A percentile compares a stretch with the other conserved stretches of the same genome.
phyloP scores from a whole-genome alignment of 2,329 filamentous ascomycete genomes.

The Chrysosporium queenslandicum region DNA sequence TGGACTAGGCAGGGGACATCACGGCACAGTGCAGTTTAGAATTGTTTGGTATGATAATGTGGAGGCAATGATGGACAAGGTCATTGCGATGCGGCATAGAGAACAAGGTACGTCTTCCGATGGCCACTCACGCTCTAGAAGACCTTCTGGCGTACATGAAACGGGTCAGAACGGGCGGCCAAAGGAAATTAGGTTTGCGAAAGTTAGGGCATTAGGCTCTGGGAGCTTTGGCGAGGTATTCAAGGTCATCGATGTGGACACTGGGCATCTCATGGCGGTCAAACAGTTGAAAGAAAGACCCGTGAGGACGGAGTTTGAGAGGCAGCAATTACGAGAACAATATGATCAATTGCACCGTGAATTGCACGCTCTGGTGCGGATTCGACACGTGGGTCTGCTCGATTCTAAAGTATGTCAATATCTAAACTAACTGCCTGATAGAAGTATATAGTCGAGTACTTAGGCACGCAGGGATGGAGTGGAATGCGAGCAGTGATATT shows the following conservation, averaged over 20 bases:
- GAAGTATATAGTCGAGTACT: slow-evolving; percentile 4
- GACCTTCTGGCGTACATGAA: no score
- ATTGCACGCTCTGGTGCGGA: neutral
- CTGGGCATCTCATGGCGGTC: slow-evolving; percentile 15
- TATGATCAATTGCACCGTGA: neutral
- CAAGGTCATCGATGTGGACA: slow-evolving; percentile 14
- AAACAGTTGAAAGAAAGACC: slow-evolving; percentile 9
- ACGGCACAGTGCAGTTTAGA: neutral
- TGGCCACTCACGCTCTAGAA: neutral
- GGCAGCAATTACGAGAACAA: neutral
- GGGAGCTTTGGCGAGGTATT: slow-evolving; percentile 17
- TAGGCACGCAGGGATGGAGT: neutral
- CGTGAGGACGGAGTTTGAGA: neutral
- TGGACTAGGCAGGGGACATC: neutral
- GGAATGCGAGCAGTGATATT: slow-evolving; percentile 11
- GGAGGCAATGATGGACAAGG: neutral
- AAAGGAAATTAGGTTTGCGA: neutral
- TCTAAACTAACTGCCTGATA: neutral
- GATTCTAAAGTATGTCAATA: neutral
- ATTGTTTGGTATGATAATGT: neutral
- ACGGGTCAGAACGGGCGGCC: neutral
- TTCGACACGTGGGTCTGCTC: neutral
- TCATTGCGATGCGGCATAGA: neutral
- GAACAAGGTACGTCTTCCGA: no score
- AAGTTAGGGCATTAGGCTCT: neutral